These are phyloP conservation scores for Globisporangium paddicum DNA, from an alignment of 352 stramenopile genomes.

Conservation along the genomic window DNA sequence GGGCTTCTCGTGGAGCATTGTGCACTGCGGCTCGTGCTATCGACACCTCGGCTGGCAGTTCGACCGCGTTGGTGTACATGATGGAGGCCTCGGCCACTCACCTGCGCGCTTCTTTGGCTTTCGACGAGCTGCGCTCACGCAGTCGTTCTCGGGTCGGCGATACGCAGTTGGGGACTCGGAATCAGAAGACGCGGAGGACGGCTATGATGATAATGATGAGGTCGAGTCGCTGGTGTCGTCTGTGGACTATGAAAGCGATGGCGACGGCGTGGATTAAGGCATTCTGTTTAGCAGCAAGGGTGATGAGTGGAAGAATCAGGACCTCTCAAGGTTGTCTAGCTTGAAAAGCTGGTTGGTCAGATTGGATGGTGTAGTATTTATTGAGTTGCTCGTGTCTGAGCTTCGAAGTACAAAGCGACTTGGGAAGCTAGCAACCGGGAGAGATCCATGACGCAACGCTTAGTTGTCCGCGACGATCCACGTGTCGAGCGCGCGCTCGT, in stretches of 20 bases:
- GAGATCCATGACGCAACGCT: slow-evolving; percentile 5
- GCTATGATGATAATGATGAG: not conserved
- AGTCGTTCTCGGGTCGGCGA: slow-evolving; percentile 17
- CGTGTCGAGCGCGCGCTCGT: slow-evolving; percentile 78
- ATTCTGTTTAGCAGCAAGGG: not conserved
- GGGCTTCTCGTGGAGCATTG: slow-evolving; percentile 78
- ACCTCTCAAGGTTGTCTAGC: not conserved
- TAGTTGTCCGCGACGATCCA: slow-evolving; percentile 91
- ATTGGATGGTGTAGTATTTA: not conserved
- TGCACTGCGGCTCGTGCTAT: slow-evolving; percentile 62
- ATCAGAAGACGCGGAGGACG: not conserved
- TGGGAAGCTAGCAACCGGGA: not conserved
- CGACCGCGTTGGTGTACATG: slow-evolving; percentile 26
- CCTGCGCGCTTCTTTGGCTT: slow-evolving; percentile 65
- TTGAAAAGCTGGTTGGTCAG: not conserved
- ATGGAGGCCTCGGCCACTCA: not conserved
- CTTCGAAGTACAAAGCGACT: no score
- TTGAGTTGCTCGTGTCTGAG: not conserved
- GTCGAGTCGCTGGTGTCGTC: slow-evolving; percentile 1
- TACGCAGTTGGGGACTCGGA: slow-evolving; percentile 1
- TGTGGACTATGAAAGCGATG: slow-evolving; percentile 2
- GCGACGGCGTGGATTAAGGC: not conserved
- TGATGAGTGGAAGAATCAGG: not conserved
- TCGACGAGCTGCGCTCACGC: slow-evolving; percentile 49
- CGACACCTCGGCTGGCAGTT: slow-evolving; percentile 80